Percentiles rank a stretch among this genome's conserved stretches.
Evolutionary conservation across 1,284 basidiomycete species (phyloP).

Genomic region (Pyrrhoderma lamaoense): DNA sequence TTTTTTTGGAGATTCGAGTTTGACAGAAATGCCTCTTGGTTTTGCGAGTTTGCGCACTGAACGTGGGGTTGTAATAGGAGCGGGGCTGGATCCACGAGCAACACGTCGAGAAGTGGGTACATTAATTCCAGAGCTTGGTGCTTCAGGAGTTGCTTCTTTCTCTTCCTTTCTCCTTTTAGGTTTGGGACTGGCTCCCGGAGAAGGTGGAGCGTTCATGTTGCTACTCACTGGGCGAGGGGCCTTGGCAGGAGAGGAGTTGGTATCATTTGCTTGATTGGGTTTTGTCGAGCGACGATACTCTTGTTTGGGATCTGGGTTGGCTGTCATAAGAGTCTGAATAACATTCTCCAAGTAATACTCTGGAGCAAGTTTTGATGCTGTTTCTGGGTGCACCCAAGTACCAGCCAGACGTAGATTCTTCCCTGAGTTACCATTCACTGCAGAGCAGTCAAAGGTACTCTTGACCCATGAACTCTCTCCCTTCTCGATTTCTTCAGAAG

Average conservation of each 20-base stretch:
- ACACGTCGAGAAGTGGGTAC: slow-evolving; percentile 9
- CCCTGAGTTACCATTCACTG: slow-evolving; percentile 74
- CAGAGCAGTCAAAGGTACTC: slow-evolving; percentile 67
- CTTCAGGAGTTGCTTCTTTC: too few relatives aligned
- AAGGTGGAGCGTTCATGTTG: slow-evolving; percentile 25
- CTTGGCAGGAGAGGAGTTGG: slow-evolving; percentile 10
- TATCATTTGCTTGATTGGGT: too few relatives aligned
- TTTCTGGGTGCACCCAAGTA: slow-evolving; percentile 74
- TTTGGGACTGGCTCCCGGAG: slow-evolving; percentile 28
- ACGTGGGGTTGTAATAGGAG: neutral
- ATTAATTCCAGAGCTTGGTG: neutral
- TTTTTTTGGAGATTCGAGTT: too few relatives aligned
- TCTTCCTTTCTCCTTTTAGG: slow-evolving; percentile 61
- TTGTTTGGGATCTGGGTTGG: slow-evolving; percentile 69
- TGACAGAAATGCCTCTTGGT: too few relatives aligned
- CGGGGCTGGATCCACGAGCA: slow-evolving; percentile 10
- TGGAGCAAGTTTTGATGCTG: slow-evolving; percentile 62
- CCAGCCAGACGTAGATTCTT: slow-evolving; percentile 76
- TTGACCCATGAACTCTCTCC: slow-evolving; percentile 84
- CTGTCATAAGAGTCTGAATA: slow-evolving; percentile 61
- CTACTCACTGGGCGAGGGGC: slow-evolving; percentile 19
- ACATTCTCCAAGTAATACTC: slow-evolving; percentile 55
- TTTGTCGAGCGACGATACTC: slow-evolving; percentile 61
- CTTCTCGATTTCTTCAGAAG: slow-evolving; percentile 74
- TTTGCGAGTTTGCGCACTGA: neutral